Conservation (phyloP, 306 rosid species). For the Cucurbita ficifolia region DNA sequence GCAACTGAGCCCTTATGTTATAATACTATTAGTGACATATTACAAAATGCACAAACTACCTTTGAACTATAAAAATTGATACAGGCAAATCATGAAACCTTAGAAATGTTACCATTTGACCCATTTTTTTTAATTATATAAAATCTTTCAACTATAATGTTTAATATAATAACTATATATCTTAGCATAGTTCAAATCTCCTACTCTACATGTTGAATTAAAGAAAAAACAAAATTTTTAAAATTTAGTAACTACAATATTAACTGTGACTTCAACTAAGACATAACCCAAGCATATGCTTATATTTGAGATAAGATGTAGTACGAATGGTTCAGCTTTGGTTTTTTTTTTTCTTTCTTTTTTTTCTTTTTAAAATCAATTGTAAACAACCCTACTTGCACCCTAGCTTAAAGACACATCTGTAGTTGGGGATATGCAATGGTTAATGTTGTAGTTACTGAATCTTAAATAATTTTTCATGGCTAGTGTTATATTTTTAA, state of each 20-base stretch:
- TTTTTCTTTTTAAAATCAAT: no score
- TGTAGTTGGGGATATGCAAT: not conserved
- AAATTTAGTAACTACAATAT: not conserved
- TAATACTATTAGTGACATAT: not conserved
- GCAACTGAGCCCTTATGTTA: not conserved
- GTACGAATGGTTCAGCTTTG: not conserved
- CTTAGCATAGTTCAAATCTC: no score
- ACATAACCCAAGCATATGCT: not conserved
- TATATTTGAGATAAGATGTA: not conserved
- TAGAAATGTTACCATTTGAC: not conserved
- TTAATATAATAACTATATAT: no score
- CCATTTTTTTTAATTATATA: no score
- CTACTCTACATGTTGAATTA: not conserved
- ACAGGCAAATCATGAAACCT: not conserved
- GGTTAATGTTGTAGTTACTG: not conserved
- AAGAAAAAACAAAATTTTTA: no score
- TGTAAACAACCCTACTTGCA: not conserved
- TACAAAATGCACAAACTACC: not conserved
- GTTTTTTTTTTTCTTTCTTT: no score
- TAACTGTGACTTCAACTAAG: not conserved
- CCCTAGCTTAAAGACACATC: not conserved
- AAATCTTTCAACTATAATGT: not conserved
- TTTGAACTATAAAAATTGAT: not conserved
- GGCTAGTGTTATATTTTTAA: not conserved
- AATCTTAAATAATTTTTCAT: not conserved